phyloP scores from a whole-genome alignment of 2,329 filamentous ascomycete genomes.

The Neurospora sp. region DNA sequence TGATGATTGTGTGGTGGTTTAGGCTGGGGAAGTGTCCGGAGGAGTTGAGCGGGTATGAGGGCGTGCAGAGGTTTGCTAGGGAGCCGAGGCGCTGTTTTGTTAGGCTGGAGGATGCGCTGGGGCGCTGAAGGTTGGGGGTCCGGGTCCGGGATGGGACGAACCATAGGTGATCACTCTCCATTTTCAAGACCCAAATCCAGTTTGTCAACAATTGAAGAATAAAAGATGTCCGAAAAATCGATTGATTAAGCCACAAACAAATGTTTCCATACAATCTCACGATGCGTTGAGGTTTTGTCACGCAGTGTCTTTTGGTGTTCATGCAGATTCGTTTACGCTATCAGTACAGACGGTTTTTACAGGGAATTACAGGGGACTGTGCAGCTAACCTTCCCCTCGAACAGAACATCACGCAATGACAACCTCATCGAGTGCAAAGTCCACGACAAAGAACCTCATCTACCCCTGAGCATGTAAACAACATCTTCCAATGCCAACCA shows the following conservation, averaged over 20 bases:
- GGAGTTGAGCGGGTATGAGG: slow-evolving; percentile 18
- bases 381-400: neutral
- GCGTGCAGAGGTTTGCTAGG: slow-evolving; percentile 22
- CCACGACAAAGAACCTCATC: neutral
- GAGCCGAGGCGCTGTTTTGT: slow-evolving; percentile 14
- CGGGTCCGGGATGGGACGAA: neutral
- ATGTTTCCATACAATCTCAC: too few species aligned
- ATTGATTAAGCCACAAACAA: too few species aligned
- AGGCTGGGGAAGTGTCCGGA: slow-evolving; percentile 22
- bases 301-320: neutral
- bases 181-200: too few species aligned
- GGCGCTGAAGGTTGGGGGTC: too few species aligned
- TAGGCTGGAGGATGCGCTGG: neutral
- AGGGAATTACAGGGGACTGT: neutral
- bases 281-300: neutral
- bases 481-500: neutral
- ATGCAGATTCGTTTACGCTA: neutral
- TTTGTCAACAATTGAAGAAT: too few species aligned
- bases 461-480: neutral
- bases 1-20: slow-evolving; percentile 30
- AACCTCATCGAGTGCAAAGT: neutral
- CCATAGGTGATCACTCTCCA: neutral
- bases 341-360: neutral
- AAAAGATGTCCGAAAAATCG: too few species aligned
- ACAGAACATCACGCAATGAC: neutral